These are phyloP conservation scores for Blepharisma undulans DNA, from an alignment of 169 alveolate genomes.

Conservation along the genomic window DNA sequence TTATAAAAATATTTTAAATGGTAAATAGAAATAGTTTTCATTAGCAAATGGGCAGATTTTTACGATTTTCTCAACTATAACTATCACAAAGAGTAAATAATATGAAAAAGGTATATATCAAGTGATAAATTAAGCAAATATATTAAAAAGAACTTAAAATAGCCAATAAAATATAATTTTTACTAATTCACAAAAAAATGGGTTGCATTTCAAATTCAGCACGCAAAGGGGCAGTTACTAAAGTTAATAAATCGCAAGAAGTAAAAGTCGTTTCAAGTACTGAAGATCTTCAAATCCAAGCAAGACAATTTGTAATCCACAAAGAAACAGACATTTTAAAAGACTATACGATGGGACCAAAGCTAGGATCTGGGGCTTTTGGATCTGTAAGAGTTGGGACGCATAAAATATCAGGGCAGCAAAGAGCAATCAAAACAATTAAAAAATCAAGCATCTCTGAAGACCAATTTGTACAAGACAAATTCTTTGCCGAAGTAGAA, in stretches of 20 bases:
- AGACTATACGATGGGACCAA: not conserved
- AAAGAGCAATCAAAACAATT: conserved; percentile 79
- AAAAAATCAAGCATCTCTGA: conserved; percentile 45
- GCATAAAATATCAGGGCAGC: conserved; percentile 46
- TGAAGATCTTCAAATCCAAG: not conserved
- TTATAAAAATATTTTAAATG: not conserved
- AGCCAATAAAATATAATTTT: not conserved
- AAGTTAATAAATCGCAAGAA: not conserved
- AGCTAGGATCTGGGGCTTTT: conserved; percentile 52
- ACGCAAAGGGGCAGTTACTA: not conserved
- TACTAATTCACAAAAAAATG: not conserved
- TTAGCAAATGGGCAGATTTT: not conserved
- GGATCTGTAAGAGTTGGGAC: conserved; percentile 54
- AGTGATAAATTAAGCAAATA: not conserved
- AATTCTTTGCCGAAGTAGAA: conserved; percentile 16
- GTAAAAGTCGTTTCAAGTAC: not conserved
- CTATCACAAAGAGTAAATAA: too few species aligned
- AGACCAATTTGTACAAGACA: not conserved
- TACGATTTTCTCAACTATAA: too few species aligned
- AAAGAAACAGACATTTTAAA: not conserved
- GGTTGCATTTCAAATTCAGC: conserved; percentile 1
- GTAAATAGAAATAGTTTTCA: not conserved
- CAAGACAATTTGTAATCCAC: not conserved
- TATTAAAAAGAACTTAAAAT: not conserved
- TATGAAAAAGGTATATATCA: too few species aligned